Percentiles rank a stretch among this genome's conserved stretches.
Evolutionary conservation across 1,139 yeast species (phyloP).

Genomic region (Geotrichum restrictum): DNA sequence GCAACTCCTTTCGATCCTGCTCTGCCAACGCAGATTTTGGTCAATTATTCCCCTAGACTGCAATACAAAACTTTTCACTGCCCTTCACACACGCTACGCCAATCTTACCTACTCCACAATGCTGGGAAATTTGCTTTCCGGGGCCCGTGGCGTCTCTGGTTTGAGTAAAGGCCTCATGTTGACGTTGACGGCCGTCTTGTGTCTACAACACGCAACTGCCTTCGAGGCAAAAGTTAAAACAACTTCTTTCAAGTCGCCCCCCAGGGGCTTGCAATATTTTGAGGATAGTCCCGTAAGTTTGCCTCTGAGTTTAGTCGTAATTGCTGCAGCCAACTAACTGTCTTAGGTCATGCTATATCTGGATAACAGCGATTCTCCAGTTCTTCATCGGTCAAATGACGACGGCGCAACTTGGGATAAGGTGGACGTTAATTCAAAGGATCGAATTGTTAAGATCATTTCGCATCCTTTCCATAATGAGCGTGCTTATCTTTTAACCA

Average conservation of each 20-base stretch:
- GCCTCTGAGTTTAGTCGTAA: neutral
- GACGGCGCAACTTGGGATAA: slow-evolving; percentile 56
- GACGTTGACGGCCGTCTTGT: slow-evolving; percentile 1
- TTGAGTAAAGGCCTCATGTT: neutral
- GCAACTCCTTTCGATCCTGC: neutral
- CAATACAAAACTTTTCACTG: too few species aligned
- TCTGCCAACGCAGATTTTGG: slow-evolving; percentile 7
- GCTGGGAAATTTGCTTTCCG: slow-evolving; percentile 1
- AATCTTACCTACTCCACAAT: neutral
- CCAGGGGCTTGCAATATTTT: slow-evolving; percentile 24
- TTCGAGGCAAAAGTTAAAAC: slow-evolving; percentile 15
- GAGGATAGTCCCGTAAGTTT: slow-evolving; percentile 26
- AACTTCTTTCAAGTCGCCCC: slow-evolving; percentile 22
- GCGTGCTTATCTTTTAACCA: slow-evolving; percentile 51
- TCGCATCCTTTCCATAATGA: slow-evolving; percentile 47
- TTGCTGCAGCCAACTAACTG: neutral
- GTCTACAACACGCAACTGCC: slow-evolving; percentile 8
- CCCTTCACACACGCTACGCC: too few species aligned
- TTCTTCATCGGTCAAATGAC: slow-evolving; percentile 48
- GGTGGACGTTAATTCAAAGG: slow-evolving; percentile 35
- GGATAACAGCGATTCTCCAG: slow-evolving; percentile 30
- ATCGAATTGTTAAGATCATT: slow-evolving; percentile 37
- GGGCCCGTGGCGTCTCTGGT: slow-evolving; percentile 1
- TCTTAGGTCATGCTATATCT: slow-evolving; percentile 41
- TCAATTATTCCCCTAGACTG: neutral